Evolutionary conservation across 2,329 filamentous ascomycete species (phyloP), one percentile per base, ranked within the genome.

Genomic region (Paracamarosporium sp.): DNA sequence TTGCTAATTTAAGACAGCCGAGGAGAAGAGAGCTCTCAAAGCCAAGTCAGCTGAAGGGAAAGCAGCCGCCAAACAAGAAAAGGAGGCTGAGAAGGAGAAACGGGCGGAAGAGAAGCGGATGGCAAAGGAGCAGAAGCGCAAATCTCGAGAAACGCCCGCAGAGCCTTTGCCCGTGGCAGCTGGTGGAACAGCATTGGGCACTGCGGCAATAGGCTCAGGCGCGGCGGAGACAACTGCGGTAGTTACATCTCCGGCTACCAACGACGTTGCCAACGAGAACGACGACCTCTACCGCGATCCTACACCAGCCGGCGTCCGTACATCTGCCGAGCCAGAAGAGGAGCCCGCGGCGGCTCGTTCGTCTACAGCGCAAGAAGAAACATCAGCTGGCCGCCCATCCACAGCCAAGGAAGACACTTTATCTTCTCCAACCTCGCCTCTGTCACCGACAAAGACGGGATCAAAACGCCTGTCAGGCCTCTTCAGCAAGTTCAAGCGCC

Each of bases 41-140:
- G 74, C 78, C 11, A 80, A 79, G 59, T 86, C 81, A 53, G 81
- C 83, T 9, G 83, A 83, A 59, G 83, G 83, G 53, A 85, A 78
- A 47, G 66, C 67, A 20, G 69, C 72, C 5, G 72, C 67, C 12
- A 76, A 69, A 50, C 64, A 73, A 35, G 74, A 76, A 30, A 78
- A 76, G 55, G 74, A 76, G 36, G 68, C 76, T 2, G 80, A 80
- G 50, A 81, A 83, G 67, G 78, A 80, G 2, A 80, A 77, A 41
- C 84, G 81, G 62, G 79, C 80, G 1, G 85, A 86, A 61, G 82
- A 86, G 61, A 87, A 84, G 67, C 80, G 69, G 2, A 20, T 73
- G 9, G 60, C 58, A n/a, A 76, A 84, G 59, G 81, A 83, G 54
- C 83, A 86, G 53, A 86, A 85, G 70, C 82, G 81, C 24, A 86